Evolutionary conservation across 805 yeast genomes (phyloP).

Genomic region (Kuraishia floccosa): DNA sequence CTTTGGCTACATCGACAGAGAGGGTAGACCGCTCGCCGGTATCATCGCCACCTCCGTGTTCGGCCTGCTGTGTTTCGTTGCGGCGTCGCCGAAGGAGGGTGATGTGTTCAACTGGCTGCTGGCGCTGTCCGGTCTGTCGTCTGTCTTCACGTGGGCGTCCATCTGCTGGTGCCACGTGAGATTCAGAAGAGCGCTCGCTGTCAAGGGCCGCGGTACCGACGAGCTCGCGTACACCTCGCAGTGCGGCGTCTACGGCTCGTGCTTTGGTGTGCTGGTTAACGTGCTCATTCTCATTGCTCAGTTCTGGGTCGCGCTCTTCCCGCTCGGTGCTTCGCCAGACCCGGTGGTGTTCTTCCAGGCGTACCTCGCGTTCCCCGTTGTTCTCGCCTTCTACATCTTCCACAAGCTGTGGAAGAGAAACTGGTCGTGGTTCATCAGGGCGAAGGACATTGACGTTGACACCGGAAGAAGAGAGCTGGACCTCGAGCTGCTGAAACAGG

Average conservation of each 20-base stretch:
- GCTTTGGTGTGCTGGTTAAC: slow-evolving; percentile 47
- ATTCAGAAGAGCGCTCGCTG: slow-evolving; percentile 54
- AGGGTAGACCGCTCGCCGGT: slow-evolving; percentile 71
- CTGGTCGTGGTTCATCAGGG: slow-evolving; percentile 29
- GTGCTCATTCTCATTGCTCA: slow-evolving; percentile 57
- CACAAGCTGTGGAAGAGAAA: slow-evolving; percentile 27
- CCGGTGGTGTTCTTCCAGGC: slow-evolving; percentile 53
- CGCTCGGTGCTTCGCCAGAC: slow-evolving; percentile 34
- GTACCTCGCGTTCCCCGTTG: slow-evolving; percentile 55
- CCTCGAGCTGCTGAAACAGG: slow-evolving; percentile 42
- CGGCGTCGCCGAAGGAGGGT: slow-evolving; percentile 45
- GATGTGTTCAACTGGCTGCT: slow-evolving; percentile 64
- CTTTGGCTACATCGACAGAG: slow-evolving; percentile 60
- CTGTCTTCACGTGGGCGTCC: slow-evolving; percentile 75
- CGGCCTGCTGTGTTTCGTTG: slow-evolving; percentile 51
- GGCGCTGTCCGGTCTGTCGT: slow-evolving; percentile 67
- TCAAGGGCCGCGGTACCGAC: slow-evolving; percentile 56
- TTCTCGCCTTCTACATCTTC: slow-evolving; percentile 32
- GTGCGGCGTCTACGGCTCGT: slow-evolving; percentile 59
- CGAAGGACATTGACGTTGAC: slow-evolving; percentile 44
- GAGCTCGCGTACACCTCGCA: slow-evolving; percentile 62
- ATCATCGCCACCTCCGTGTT: slow-evolving; percentile 39
- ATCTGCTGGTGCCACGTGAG: slow-evolving; percentile 59
- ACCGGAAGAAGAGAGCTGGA: slow-evolving; percentile 55
- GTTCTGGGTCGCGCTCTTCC: slow-evolving; percentile 77